Percentiles rank a stretch among this genome's conserved stretches.
Conservation (phyloP, 73 alveolate species). For the Paramecium primaurelia region DNA sequence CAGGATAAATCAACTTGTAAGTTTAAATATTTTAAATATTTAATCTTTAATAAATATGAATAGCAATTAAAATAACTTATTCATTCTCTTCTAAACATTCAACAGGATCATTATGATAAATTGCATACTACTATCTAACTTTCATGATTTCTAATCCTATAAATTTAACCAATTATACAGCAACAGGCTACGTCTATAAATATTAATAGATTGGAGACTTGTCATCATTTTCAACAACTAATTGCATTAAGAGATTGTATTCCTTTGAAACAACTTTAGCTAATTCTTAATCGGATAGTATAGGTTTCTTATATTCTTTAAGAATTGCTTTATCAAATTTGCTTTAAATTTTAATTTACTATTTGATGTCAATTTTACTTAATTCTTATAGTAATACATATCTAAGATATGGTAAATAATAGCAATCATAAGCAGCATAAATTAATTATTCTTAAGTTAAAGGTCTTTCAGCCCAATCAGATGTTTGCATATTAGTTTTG, state of each 20-base stretch:
- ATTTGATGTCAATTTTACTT: neutral
- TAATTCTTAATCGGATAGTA: neutral
- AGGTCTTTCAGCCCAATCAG: conserved; percentile 64
- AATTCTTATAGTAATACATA: conserved; percentile 5
- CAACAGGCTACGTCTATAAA: neutral
- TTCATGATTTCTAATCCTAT: neutral
- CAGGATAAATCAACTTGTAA: neutral
- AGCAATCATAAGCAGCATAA: conserved; percentile 59
- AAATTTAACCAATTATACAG: neutral
- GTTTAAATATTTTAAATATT: neutral
- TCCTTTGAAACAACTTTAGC: neutral
- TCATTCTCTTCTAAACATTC: conserved; percentile 26
- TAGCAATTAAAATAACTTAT: neutral
- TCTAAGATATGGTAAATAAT: conserved; percentile 48
- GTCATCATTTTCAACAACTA: neutral
- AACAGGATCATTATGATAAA: conserved; percentile 15
- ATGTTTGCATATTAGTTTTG: conserved; percentile 43
- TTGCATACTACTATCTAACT: neutral
- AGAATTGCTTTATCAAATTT: neutral
- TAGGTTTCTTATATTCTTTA: conserved; percentile 51
- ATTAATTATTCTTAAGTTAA: conserved; percentile 49
- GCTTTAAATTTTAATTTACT: neutral
- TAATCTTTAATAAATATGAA: neutral
- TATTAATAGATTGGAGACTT: neutral
- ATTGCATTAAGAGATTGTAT: neutral